Conservation (phyloP, 805 yeast species). For the Pichia ethanolica region DNA sequence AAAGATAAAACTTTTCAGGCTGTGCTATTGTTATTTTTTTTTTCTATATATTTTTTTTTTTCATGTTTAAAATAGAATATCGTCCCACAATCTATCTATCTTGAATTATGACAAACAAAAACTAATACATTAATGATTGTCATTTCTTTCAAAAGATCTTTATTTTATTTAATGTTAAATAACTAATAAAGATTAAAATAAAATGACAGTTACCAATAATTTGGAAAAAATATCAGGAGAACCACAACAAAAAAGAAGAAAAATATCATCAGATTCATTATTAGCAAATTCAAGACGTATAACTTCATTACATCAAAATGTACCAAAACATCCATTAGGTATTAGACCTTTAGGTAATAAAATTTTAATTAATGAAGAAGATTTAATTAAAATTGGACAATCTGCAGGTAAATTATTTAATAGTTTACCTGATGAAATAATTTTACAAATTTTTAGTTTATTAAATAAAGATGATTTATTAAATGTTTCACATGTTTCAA, state of each 20-base stretch:
- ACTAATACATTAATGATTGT: too few species aligned
- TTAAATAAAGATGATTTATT: constrained; percentile 43
- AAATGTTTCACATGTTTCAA: constrained; percentile 51
- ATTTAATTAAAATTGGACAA: constrained; percentile 16
- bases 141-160: too few species aligned
- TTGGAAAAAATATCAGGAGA: not conserved
- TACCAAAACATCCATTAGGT: constrained; percentile 59
- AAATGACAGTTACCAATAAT: too few species aligned
- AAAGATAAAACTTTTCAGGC: too few species aligned
- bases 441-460: constrained; percentile 44
- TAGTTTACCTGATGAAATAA: constrained; percentile 53
- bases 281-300: constrained; percentile 11
- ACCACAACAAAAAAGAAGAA: not conserved
- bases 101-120: too few species aligned
- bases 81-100: too few species aligned
- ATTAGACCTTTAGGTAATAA: constrained; percentile 71
- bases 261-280: not conserved
- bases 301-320: constrained; percentile 16
- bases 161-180: not conserved
- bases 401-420: constrained; percentile 48
- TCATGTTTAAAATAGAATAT: too few species aligned
- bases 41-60: too few species aligned
- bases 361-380: constrained; percentile 16
- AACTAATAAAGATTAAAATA: too few species aligned
- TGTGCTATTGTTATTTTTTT: too few species aligned